These are phyloP conservation scores for Populus trichocarpa DNA, from an alignment of 441 rosid species.

Conservation along the genomic window DNA sequence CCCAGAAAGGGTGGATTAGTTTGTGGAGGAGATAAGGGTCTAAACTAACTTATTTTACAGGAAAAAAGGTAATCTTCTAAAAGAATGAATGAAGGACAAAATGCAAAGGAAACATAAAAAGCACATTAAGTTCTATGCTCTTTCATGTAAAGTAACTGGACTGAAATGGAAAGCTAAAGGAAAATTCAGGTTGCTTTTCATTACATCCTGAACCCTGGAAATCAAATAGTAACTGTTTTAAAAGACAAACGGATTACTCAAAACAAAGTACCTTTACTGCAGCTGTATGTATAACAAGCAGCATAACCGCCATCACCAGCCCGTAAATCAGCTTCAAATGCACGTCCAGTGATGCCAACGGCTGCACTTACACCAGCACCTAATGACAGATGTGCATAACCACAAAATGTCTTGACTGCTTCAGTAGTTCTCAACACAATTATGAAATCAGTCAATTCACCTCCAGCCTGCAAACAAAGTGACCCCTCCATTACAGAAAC, in stretches of 20 bases:
- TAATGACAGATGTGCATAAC: slow-evolving; percentile 76
- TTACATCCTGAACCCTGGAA: slow-evolving; percentile 15
- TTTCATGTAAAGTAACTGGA: background rate
- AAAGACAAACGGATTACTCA: background rate
- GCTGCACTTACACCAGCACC: slow-evolving; percentile 97
- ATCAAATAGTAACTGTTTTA: background rate
- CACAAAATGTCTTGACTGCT: slow-evolving; percentile 79
- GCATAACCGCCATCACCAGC: slow-evolving; percentile 97
- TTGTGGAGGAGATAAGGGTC: background rate
- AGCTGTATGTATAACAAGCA: slow-evolving; percentile 92
- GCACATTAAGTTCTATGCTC: background rate
- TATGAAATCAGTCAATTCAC: slow-evolving; percentile 88
- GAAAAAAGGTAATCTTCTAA: background rate
- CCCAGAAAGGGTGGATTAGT: background rate
- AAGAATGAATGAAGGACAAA: background rate
- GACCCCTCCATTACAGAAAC: slow-evolving; percentile 38
- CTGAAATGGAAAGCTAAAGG: background rate
- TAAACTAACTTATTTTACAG: background rate
- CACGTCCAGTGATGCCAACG: slow-evolving; percentile 69
- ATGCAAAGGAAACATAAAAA: background rate
- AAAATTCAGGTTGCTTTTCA: slow-evolving; percentile 34
- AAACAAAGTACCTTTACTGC: slow-evolving; percentile 77
- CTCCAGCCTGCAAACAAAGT: slow-evolving; percentile 70
- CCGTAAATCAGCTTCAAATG: slow-evolving; percentile 83
- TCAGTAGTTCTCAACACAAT: slow-evolving; percentile 74